Conservation (phyloP, 169 alveolate genomes). For the Cryptosporidium xiaoi region DNA sequence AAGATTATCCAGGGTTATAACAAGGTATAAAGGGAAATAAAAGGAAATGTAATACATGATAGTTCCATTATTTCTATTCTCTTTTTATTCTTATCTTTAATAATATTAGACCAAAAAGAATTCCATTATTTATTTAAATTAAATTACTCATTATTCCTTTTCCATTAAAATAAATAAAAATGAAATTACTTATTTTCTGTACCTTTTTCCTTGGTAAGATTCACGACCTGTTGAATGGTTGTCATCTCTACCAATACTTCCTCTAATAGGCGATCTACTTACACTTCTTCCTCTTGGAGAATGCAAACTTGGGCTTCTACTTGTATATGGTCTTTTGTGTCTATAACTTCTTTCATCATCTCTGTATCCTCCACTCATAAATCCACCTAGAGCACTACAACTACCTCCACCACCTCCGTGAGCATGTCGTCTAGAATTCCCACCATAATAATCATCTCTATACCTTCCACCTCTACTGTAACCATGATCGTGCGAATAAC, state of each 20-base stretch:
- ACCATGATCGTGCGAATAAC: slow-evolving; percentile 34
- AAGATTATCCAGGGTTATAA: too few species aligned
- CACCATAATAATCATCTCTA: slow-evolving; percentile 28
- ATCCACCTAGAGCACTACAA: slow-evolving; percentile 15
- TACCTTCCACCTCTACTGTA: slow-evolving; percentile 12
- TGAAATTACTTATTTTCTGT: background rate
- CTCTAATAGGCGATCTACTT: slow-evolving; percentile 66
- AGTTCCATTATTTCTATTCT: too few species aligned
- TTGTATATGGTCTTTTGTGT: slow-evolving; percentile 36
- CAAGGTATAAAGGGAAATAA: too few species aligned
- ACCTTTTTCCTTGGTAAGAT: slow-evolving; percentile 64
- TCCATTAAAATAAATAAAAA: too few species aligned
- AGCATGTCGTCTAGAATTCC: background rate
- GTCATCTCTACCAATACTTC: slow-evolving; percentile 44
- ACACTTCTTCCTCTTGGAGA: slow-evolving; percentile 67
- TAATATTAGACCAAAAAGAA: too few species aligned
- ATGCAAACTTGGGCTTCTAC: slow-evolving; percentile 51
- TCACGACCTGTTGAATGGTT: slow-evolving; percentile 59
- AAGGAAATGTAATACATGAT: too few species aligned
- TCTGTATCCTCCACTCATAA: slow-evolving; percentile 41
- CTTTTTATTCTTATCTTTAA: too few species aligned
- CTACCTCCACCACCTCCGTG: too few species aligned
- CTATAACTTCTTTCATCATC: slow-evolving; percentile 56
- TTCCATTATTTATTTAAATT: too few species aligned
- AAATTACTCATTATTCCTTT: too few species aligned